Evolutionary conservation across 2,329 filamentous ascomycete genomes (phyloP).

Genomic region (Neonectria punicea): DNA sequence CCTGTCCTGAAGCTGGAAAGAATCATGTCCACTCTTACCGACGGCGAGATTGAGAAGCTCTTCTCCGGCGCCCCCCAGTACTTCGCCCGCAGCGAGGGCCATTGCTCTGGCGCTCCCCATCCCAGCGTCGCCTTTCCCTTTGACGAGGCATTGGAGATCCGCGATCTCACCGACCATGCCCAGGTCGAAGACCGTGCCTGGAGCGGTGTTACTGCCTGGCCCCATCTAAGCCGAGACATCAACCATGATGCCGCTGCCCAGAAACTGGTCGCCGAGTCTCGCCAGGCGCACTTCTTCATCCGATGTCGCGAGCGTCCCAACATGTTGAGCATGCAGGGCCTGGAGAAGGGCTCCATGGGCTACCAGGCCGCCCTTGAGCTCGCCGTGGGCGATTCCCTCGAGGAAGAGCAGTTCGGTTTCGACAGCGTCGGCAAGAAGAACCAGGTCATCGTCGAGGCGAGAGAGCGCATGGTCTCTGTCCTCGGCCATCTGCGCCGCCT

Average conservation of each 20-base stretch:
- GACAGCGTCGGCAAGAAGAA: conserved; percentile 65
- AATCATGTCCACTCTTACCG: conserved; percentile 69
- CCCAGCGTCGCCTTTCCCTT: conserved; percentile 75
- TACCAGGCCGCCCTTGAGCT: conserved; percentile 76
- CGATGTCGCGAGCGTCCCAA: conserved; percentile 71
- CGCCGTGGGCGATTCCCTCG: conserved; percentile 70
- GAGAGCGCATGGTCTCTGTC: conserved; percentile 65
- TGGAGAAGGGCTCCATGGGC: conserved; percentile 77
- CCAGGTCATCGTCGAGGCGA: conserved; percentile 65
- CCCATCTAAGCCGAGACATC: conserved; percentile 66
- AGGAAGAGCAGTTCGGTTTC: conserved; percentile 71
- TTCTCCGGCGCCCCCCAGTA: conserved; percentile 83
- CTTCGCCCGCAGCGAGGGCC: conserved; percentile 69
- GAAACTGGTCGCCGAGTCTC: conserved; percentile 55
- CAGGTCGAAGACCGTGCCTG: conserved; percentile 72
- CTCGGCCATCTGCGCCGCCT: conserved; percentile 65
- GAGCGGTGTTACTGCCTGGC: conserved; percentile 71
- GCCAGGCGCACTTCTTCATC: conserved; percentile 67
- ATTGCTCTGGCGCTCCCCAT: conserved; percentile 68
- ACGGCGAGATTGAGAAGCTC: conserved; percentile 72
- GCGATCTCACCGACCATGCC: conserved; percentile 72
- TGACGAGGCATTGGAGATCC: conserved; percentile 69
- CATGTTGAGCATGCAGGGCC: conserved; percentile 78
- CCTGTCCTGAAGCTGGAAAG: conserved; percentile 63
- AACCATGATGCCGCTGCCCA: conserved; percentile 57